A percentile compares a stretch with the other conserved stretches of the same genome.
phyloP scores from a whole-genome alignment of 805 yeast genomes.

The Aciculoconidium aculeatum region DNA sequence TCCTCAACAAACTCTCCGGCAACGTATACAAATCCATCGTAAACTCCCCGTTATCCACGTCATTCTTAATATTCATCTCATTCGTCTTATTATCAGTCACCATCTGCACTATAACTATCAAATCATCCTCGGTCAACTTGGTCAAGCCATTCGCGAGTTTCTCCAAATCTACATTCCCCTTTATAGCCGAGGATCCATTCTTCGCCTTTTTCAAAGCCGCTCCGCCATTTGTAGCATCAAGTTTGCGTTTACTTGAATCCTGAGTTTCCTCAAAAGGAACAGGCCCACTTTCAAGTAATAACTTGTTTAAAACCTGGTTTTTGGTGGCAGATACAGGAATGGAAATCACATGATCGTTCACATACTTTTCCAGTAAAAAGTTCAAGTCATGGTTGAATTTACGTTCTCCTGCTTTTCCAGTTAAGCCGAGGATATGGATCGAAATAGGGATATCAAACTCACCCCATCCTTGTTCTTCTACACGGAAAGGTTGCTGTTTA shows the following conservation, averaged over 20 bases:
- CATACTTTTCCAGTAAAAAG: constrained; percentile 71
- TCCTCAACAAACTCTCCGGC: constrained; percentile 85
- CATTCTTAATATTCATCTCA: constrained; percentile 93
- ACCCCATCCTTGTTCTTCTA: constrained; percentile 97
- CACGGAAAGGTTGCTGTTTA: constrained; percentile 78
- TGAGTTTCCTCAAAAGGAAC: constrained; percentile 52
- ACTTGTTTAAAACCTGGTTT: constrained; percentile 58
- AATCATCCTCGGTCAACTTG: constrained; percentile 84
- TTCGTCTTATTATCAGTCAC: constrained; percentile 92
- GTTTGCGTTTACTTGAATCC: constrained; percentile 11
- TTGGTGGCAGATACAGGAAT: constrained; percentile 61
- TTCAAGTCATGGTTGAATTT: constrained; percentile 86
- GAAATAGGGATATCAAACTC: constrained; percentile 87
- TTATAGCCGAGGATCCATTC: constrained; percentile 47
- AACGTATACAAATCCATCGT: constrained; percentile 91
- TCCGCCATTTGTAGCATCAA: constrained; percentile 10
- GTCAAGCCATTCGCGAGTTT: constrained; percentile 86
- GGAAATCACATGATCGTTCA: constrained; percentile 67
- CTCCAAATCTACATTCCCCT: constrained; percentile 82
- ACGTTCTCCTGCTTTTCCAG: constrained; percentile 83
- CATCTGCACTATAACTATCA: constrained; percentile 94
- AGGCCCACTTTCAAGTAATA: constrained; percentile 76
- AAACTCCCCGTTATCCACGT: constrained; percentile 94
- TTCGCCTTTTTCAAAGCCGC: constrained; percentile 44
- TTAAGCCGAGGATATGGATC: constrained; percentile 52